A percentile compares a stretch with the other conserved stretches of the same genome.
phyloP scores from a whole-genome alignment of 176 grass and related monocot species.

The Aegilops umbellulata region DNA sequence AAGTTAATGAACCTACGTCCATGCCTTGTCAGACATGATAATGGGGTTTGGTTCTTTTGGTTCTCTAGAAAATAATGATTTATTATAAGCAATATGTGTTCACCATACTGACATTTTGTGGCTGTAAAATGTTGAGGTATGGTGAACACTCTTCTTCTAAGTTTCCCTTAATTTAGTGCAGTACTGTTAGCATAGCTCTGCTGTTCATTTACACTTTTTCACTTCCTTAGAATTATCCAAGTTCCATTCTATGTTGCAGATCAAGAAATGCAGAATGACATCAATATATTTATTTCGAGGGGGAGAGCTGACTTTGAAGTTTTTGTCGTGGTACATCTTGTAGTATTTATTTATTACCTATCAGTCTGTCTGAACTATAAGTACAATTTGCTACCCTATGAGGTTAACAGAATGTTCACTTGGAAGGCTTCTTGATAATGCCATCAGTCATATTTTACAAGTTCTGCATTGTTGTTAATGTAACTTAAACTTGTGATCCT shows the following conservation, averaged over 20 bases:
- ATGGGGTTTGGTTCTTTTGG: neutral
- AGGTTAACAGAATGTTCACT: no score
- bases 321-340: conserved; percentile 49
- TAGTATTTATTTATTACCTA: conserved; percentile 20
- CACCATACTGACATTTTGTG: neutral
- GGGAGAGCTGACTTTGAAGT: conserved; percentile 61
- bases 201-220: neutral
- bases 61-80: neutral
- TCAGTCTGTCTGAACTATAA: conserved; percentile 14
- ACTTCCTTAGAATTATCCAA: conserved; percentile 18
- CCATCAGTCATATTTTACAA: no score
- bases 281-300: conserved; percentile 50
- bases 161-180: neutral
- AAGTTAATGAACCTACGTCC: neutral
- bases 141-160: neutral
- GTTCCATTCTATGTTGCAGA: conserved; percentile 56
- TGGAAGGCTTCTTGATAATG: no score
- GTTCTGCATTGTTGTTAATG: no score
- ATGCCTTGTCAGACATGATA: no score
- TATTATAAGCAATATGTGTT: neutral
- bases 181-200: neutral
- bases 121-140: neutral
- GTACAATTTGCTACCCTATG: no score
- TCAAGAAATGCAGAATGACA: conserved; percentile 62
- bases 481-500: neutral